These are phyloP conservation scores for Podila epicladia DNA, from an alignment of 192 early-diverging fungal genomes.

Conservation along the genomic window DNA sequence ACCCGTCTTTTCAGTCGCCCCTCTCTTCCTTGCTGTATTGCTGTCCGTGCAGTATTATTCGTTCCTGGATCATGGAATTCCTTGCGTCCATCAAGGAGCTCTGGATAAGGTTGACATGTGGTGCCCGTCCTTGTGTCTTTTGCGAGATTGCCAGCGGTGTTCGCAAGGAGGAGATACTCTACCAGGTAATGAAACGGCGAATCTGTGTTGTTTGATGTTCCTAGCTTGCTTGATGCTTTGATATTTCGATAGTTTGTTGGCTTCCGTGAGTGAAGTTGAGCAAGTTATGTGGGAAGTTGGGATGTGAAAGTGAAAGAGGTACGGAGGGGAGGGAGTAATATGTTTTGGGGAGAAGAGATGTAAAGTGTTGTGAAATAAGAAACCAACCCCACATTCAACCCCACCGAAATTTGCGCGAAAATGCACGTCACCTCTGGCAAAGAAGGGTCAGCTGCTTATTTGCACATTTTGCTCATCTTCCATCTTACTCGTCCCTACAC, in stretches of 20 bases:
- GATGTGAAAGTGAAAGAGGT: neutral
- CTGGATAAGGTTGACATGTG: neutral
- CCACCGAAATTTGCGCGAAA: neutral
- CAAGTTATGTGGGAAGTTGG: neutral
- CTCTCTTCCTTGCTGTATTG: neutral
- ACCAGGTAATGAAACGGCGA: neutral
- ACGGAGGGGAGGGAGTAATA: neutral
- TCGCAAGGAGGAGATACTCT: constrained; percentile 1
- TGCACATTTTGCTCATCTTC: neutral
- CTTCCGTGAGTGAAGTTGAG: neutral
- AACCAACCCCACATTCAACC: neutral
- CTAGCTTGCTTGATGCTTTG: too few species aligned
- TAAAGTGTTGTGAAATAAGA: neutral
- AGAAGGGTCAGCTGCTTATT: too few species aligned
- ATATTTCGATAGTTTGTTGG: neutral
- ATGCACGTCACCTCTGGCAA: neutral
- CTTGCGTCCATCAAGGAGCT: neutral
- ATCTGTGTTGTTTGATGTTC: neutral
- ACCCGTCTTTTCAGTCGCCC: too few species aligned
- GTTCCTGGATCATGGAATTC: neutral
- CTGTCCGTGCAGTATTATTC: neutral
- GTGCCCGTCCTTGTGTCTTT: neutral
- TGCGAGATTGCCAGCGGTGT: neutral
- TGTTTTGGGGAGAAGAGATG: neutral
- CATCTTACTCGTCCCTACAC: neutral